Evolutionary conservation across 2,329 filamentous ascomycete species (phyloP), one percentile per base, ranked within the genome.

Genomic region (Plectosphaerella plurivora): DNA sequence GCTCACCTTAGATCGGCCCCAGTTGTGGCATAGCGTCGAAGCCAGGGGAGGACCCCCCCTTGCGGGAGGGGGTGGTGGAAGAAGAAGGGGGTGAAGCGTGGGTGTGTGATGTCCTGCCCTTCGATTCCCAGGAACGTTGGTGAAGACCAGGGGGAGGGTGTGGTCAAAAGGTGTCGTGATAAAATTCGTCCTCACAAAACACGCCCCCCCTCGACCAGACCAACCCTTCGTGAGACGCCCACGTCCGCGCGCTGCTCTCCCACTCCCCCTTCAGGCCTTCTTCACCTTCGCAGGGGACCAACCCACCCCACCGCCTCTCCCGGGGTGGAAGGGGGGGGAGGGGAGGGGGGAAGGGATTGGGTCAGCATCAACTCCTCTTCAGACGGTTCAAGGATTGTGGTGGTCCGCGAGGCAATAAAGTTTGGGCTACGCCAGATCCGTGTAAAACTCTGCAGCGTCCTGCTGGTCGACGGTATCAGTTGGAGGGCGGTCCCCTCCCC

Each of bases 401-500:
- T 35, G 25, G 35, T 49, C 39, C 39, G 16, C 24, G 41, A 42
- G 20, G 44, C 36, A 49, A 28, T 52, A 52, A 36, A 52, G 51
- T 52, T 52, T 33, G 28, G 46, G 51, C 51, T 52, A 52, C 51
- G n/a, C 51, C 51, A 44, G 33, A 46, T 51, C 46, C 42, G 50
- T 47, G 50, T 46, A 44, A 50, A 50, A 50, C 39, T 50, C 49
- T 50, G 49, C 37, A 45, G 37, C 39, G 39, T 42, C 16, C 9
- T 42, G 39, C n/a, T 42, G 39, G 25, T 28, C 25, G 25, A 28
- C 25, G 25, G 25, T 28, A 28, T 28, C 25, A 28, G 25, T 28
- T 28, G 25, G 25, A 28, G 25, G 25, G n/a, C 25, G 25, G 25
- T 28, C 25, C 25, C 25, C 25, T 10, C 10, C 25, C 25, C 10